Evolutionary conservation across 495 filamentous ascomycete species (phyloP).

Genomic region (Aspergillus indologenus): DNA sequence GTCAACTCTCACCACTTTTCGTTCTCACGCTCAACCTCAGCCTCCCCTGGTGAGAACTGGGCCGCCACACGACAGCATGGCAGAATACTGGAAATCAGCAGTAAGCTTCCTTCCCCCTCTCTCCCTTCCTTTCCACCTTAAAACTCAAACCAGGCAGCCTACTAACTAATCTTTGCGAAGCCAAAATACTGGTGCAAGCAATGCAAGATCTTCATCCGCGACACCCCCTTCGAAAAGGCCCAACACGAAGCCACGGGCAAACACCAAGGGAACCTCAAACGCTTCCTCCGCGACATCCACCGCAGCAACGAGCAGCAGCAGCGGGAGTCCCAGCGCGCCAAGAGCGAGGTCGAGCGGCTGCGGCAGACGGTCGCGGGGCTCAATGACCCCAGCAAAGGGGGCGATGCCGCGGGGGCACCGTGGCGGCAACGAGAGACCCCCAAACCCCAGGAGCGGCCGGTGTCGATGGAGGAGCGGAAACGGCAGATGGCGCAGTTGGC

Average conservation of each 20-base stretch:
- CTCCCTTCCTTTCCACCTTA: background rate
- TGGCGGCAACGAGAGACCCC: conserved; percentile 24
- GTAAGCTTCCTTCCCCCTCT: conserved; percentile 32
- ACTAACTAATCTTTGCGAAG: conserved; percentile 24
- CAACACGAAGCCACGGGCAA: conserved; percentile 88
- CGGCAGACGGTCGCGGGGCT: conserved; percentile 65
- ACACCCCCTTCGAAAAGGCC: conserved; percentile 82
- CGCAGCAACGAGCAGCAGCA: conserved; percentile 72
- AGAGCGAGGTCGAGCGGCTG: conserved; percentile 80
- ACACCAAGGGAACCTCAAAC: conserved; percentile 86
- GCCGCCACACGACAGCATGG: conserved; percentile 57
- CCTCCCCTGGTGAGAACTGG: background rate
- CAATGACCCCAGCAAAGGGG: conserved; percentile 23
- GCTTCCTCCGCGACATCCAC: conserved; percentile 85
- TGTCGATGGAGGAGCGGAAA: conserved; percentile 69
- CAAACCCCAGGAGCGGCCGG: conserved; percentile 28
- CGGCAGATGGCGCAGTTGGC: conserved; percentile 82
- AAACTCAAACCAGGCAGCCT: conserved; percentile 16
- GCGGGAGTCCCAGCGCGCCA: conserved; percentile 75
- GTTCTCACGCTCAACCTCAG: background rate
- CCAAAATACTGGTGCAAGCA: conserved; percentile 98
- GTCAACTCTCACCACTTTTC: background rate
- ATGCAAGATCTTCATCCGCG: conserved; percentile 85
- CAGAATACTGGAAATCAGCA: conserved; percentile 99
- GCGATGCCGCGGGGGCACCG: conserved; percentile 21